Conservation (phyloP, 2,329 filamentous ascomycete genomes). For the Ophiocordyceps robertsii region DNA sequence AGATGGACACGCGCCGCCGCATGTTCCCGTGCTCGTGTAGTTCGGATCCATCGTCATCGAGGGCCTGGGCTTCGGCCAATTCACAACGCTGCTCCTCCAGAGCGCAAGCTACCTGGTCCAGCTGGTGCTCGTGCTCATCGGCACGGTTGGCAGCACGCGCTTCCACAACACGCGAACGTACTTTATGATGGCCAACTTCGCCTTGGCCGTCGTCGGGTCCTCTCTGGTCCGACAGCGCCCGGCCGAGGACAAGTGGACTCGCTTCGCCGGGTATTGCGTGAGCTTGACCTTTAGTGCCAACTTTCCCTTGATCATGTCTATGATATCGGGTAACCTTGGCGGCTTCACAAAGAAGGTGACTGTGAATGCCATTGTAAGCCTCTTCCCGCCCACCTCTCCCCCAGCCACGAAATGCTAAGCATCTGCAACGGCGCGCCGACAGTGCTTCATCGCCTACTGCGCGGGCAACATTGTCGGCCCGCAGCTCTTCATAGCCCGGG, state of each 20-base stretch:
- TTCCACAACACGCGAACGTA: slow-evolving; percentile 11
- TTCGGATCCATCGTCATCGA: slow-evolving; percentile 13
- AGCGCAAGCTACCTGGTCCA: slow-evolving; percentile 9
- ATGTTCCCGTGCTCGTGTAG: slow-evolving; percentile 1
- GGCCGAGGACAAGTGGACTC: slow-evolving; percentile 7
- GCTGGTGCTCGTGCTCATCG: slow-evolving; percentile 10
- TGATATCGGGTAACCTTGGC: slow-evolving; percentile 44
- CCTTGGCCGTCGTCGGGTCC: slow-evolving; percentile 8
- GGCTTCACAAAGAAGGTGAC: slow-evolving; percentile 51
- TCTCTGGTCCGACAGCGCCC: slow-evolving; percentile 11
- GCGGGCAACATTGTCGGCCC: slow-evolving; percentile 48
- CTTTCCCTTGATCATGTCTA: slow-evolving; percentile 33
- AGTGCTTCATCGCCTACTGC: slow-evolving; percentile 44
- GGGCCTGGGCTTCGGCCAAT: slow-evolving; percentile 11
- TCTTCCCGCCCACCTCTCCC: not conserved
- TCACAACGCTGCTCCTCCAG: slow-evolving; percentile 10
- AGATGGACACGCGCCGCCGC: too few species aligned
- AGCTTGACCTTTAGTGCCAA: slow-evolving; percentile 38
- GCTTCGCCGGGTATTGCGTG: slow-evolving; percentile 24
- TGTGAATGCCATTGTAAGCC: slow-evolving; percentile 36
- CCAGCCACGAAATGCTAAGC: not conserved
- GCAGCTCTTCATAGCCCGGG: slow-evolving; percentile 42
- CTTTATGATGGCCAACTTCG: slow-evolving; percentile 11
- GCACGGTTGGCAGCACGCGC: slow-evolving; percentile 9
- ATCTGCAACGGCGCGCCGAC: not conserved